phyloP scores from a whole-genome alignment of 108 stramenopile species.

The Heterococcus sp. region DNA sequence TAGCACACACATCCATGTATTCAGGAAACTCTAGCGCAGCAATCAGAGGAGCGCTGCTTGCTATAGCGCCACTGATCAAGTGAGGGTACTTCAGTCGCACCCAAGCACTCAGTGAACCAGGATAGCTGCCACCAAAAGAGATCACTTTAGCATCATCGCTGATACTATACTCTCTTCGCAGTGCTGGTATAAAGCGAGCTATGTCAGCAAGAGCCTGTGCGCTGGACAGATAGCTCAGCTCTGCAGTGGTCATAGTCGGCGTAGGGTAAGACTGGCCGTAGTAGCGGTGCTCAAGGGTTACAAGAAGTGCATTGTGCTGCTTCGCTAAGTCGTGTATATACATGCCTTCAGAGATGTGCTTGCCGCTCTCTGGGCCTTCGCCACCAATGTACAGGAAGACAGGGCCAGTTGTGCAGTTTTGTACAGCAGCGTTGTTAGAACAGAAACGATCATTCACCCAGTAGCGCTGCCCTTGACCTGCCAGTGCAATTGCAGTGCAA shows the following conservation, averaged over 20 bases:
- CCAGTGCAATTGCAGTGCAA: too few relatives aligned
- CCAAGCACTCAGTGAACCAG: constrained; percentile 54
- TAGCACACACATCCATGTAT: constrained; percentile 62
- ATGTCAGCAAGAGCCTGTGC: constrained; percentile 39
- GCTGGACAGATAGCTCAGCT: constrained; percentile 15
- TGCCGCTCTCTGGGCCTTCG: background rate
- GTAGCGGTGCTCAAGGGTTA: background rate
- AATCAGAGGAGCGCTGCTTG: constrained; percentile 75
- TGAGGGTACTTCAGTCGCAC: constrained; percentile 70
- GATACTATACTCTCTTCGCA: background rate
- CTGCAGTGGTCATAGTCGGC: background rate
- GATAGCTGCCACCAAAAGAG: constrained; percentile 41
- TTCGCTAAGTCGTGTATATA: background rate
- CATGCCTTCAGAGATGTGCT: background rate
- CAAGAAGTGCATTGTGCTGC: background rate
- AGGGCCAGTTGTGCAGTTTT: background rate
- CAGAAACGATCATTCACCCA: background rate
- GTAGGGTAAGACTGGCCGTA: background rate
- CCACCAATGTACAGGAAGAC: background rate
- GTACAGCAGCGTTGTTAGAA: background rate
- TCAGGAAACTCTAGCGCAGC: constrained; percentile 69
- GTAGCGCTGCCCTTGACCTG: too few relatives aligned
- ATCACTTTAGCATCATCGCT: background rate
- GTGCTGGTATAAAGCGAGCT: constrained; percentile 1
- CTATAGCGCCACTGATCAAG: constrained; percentile 71